These are phyloP conservation scores for Colletotrichum ledebouriae DNA, from an alignment of 2,329 filamentous ascomycete genomes.

Conservation along the genomic window DNA sequence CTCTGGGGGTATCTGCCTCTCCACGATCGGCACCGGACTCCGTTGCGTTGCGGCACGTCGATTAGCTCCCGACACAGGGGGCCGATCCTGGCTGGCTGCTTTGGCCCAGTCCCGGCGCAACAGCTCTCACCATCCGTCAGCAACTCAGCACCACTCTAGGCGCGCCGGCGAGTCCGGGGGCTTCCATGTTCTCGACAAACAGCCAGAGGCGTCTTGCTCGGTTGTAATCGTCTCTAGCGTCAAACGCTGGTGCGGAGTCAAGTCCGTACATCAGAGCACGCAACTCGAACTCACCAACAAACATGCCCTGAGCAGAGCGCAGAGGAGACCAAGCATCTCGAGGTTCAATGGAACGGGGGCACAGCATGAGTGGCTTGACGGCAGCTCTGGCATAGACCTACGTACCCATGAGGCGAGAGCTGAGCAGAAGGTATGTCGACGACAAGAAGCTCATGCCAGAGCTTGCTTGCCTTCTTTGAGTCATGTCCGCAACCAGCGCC, in stretches of 20 bases:
- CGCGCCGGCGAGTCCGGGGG: slow-evolving; percentile 18
- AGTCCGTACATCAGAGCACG: slow-evolving; percentile 38
- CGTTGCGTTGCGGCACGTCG: slow-evolving; percentile 36
- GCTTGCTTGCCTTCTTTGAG: slow-evolving; percentile 17
- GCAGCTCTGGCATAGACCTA: slow-evolving; percentile 29
- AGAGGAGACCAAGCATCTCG: slow-evolving; percentile 30
- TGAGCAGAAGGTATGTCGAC: slow-evolving; percentile 14
- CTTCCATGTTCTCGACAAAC: slow-evolving; percentile 22
- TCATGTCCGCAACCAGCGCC: neutral
- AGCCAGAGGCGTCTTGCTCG: slow-evolving; percentile 32
- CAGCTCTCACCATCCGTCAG: neutral
- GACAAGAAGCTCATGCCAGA: slow-evolving; percentile 16
- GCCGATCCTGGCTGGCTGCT: slow-evolving; percentile 25
- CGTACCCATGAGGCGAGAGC: slow-evolving; percentile 23
- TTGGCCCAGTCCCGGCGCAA: slow-evolving; percentile 6
- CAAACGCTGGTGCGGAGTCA: slow-evolving; percentile 40
- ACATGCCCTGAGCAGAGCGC: slow-evolving; percentile 1
- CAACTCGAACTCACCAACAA: slow-evolving; percentile 3
- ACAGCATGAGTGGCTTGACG: neutral
- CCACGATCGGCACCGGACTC: slow-evolving; percentile 39
- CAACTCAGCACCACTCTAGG: neutral
- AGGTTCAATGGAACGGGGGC: slow-evolving; percentile 27
- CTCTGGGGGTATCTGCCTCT: slow-evolving; percentile 29
- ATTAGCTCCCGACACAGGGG: slow-evolving; percentile 37
- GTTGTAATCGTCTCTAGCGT: slow-evolving; percentile 34